These are phyloP conservation scores for Lyophyllum semitale DNA, from an alignment of 768 basidiomycete species.

Conservation along the genomic window DNA sequence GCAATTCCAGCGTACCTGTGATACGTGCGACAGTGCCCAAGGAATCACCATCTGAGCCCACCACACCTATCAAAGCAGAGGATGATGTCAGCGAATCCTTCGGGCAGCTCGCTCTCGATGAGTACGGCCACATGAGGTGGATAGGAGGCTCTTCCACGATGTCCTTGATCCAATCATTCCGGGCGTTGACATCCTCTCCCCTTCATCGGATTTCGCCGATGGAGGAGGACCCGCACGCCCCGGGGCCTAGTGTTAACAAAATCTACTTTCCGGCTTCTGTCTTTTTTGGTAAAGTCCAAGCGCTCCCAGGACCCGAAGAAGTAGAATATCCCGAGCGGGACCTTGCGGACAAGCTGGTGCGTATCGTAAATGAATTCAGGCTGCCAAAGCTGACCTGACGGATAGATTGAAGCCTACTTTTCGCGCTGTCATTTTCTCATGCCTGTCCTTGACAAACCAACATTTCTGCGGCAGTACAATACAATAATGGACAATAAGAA, in stretches of 20 bases:
- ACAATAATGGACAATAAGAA: conserved; percentile 71
- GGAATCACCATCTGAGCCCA: conserved; percentile 34
- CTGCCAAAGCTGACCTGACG: conserved; percentile 24
- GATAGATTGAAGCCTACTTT: conserved; percentile 86
- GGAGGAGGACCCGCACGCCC: conserved; percentile 80
- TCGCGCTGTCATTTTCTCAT: conserved; percentile 83
- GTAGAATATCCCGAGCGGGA: conserved; percentile 87
- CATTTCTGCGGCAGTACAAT: conserved; percentile 73
- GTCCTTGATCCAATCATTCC: conserved; percentile 90
- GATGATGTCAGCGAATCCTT: conserved; percentile 85
- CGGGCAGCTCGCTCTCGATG: conserved; percentile 85
- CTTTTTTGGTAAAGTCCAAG: conserved; percentile 84
- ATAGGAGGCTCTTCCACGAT: conserved; percentile 91
- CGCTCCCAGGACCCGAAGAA: conserved; percentile 81
- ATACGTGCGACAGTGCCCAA: conserved; percentile 39
- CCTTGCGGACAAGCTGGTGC: conserved; percentile 82
- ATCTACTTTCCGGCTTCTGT: conserved; percentile 87
- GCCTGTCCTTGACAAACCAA: conserved; percentile 85
- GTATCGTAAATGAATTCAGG: conserved; percentile 28
- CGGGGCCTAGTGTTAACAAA: conserved; percentile 80
- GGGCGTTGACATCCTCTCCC: conserved; percentile 71
- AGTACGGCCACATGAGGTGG: conserved; percentile 90
- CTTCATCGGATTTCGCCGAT: conserved; percentile 79
- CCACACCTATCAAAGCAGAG: conserved; percentile 55
- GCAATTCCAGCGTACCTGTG: conserved; percentile 36